Evolutionary conservation across 371 early-diverging fungal species (phyloP).

Genomic region (Synchytrium microbalum): DNA sequence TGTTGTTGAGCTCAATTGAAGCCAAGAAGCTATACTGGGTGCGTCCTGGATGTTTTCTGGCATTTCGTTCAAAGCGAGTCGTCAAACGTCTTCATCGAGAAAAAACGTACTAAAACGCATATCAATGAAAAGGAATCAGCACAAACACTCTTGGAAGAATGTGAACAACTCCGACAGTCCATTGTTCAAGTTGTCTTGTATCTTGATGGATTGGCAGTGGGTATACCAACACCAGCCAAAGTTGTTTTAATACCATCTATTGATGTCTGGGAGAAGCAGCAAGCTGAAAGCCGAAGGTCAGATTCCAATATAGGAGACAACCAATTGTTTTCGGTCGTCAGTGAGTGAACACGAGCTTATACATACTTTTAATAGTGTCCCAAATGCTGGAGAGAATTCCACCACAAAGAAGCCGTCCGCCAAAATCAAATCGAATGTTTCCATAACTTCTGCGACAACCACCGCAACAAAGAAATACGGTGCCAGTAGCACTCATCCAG

Average conservation of each 20-base stretch:
- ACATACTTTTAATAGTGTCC: no score
- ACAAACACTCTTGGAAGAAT: not conserved
- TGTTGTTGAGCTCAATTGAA: not conserved
- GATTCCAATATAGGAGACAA: no score
- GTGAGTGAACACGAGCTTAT: no score
- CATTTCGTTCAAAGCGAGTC: no score
- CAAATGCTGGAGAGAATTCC: no score
- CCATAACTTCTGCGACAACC: not conserved
- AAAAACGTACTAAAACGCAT: no score
- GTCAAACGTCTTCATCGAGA: no score
- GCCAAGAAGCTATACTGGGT: not conserved
- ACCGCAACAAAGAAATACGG: not conserved
- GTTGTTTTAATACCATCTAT: not conserved
- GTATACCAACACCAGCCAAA: not conserved
- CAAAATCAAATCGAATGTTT: not conserved
- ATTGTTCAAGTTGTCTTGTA: not conserved
- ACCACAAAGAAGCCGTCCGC: not conserved
- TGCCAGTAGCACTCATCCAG: no score
- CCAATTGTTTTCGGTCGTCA: no score
- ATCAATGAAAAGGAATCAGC: no score
- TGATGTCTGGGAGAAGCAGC: not conserved
- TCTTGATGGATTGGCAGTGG: not conserved
- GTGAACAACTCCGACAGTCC: not conserved
- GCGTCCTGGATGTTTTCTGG: no score
- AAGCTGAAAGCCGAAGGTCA: no score